Evolutionary conservation across 305 asterid species (phyloP).

Genomic region (Solanum hybrid): DNA sequence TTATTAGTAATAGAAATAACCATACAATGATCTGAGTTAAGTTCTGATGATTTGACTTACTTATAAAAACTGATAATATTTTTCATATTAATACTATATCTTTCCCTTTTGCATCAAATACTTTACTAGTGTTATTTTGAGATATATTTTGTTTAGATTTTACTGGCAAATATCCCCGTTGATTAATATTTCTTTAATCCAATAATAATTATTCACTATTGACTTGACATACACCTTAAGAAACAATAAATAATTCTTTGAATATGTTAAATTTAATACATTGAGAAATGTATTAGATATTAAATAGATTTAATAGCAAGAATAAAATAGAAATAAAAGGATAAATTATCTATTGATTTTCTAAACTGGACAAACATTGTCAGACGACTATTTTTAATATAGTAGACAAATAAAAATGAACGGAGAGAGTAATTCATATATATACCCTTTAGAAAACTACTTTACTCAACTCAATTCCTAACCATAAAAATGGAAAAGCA

Average conservation of each 20-base stretch:
- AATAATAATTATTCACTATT: fast-evolving
- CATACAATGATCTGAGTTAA: background rate
- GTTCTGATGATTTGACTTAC: background rate
- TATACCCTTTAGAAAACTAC: background rate
- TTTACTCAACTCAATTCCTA: background rate
- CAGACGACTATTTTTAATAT: fast-evolving
- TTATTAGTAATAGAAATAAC: too few relatives aligned
- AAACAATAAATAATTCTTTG: too few relatives aligned
- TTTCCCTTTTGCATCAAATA: background rate
- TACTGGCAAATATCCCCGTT: background rate
- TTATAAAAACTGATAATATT: background rate
- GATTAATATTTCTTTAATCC: fast-evolving
- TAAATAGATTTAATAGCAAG: too few relatives aligned
- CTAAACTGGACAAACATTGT: too few relatives aligned
- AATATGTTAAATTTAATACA: background rate
- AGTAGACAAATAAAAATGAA: too few relatives aligned
- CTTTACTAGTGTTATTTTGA: background rate
- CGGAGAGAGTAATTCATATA: too few relatives aligned
- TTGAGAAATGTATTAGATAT: too few relatives aligned
- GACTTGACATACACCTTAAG: fast-evolving
- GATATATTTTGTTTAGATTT: background rate
- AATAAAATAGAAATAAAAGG: too few relatives aligned
- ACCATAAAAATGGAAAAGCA: background rate
- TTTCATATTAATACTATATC: background rate
- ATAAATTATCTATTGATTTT: too few relatives aligned